Conservation (phyloP, 306 rosid species). For the Erythrophleum fordii region DNA sequence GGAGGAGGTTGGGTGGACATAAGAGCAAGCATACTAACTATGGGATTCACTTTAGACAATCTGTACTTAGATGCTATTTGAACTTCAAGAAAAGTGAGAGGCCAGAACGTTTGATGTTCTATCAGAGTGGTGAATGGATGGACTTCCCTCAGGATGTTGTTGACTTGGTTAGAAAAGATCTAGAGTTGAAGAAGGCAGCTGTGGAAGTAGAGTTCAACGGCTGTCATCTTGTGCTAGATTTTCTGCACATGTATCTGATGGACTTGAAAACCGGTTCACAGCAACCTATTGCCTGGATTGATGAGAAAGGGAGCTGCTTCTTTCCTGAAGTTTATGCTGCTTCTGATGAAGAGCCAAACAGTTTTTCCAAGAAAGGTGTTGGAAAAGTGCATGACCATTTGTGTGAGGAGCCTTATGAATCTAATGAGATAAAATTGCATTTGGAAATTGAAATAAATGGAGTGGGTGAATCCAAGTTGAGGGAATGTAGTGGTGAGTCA, state of each 20-base stretch:
- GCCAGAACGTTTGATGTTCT: conserved; percentile 79
- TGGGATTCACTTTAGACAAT: conserved; percentile 42
- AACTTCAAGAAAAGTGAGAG: conserved; percentile 71
- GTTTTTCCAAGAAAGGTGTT: conserved; percentile 35
- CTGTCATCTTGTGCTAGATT: conserved; percentile 64
- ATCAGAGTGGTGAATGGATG: conserved; percentile 72
- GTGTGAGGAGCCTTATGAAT: conserved; percentile 41
- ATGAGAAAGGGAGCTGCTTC: conserved; percentile 78
- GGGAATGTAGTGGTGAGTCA: conserved; percentile 86
- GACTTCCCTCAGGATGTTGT: conserved; percentile 68
- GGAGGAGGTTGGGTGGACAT: conserved; percentile 50
- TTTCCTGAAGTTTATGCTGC: conserved; percentile 73
- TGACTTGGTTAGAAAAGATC: conserved; percentile 64
- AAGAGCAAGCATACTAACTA: conserved; percentile 37
- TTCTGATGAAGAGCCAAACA: conserved; percentile 43
- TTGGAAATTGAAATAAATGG: conserved; percentile 87
- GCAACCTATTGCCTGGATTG: conserved; percentile 90
- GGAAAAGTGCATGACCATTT: conserved; percentile 36
- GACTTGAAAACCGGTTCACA: conserved; percentile 71
- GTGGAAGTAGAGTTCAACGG: conserved; percentile 70
- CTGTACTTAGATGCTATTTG: conserved; percentile 57
- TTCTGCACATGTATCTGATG: conserved; percentile 79
- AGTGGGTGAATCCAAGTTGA: conserved; percentile 46
- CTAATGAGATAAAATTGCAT: conserved; percentile 68
- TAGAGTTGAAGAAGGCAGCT: conserved; percentile 66